Evolutionary conservation across 2,329 filamentous ascomycete species (phyloP), one percentile per base, ranked within the genome.

Genomic region (Pseudonectria foliicola): DNA sequence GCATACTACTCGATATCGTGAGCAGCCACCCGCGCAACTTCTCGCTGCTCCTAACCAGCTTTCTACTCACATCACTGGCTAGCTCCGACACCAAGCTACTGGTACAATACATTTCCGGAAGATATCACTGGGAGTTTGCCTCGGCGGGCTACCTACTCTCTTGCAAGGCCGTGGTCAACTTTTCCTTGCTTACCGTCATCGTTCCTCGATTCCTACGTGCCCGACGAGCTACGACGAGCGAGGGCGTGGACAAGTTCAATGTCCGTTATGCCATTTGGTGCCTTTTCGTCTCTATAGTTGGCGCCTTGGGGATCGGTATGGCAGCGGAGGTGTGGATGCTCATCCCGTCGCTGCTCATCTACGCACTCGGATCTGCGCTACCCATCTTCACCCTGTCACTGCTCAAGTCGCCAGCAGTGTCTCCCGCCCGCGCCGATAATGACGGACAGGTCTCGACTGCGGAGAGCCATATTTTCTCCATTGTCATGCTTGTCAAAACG

Each of bases 401-500:
- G 31, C 56, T 71, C 16, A 68, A 67, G 33, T 69, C 68, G 6
- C 59, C 62, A 0, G 53, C 55, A 2, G 52, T 71, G 12, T 56
- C 42, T 12, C 35, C 44, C 10, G 29, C 25, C 1, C 35, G 42
- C 7, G 15, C 16, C 2, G 32, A 36, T 4, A 25, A 34, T 26
- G 23, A 13, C 6, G 4, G 13, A 7, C 29, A 38, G 13, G 25
- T 26, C 35, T 37, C 27, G 1, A 55, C 61, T 11, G 46, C 57
- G 0, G 62, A 67, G 18, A 57, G 56, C 4, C 65, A 66, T 21
- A 54, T 70, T 2, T 71, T 71, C 37, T 67, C 68, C 3, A 61
- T 71, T n/a, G 66, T 69, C 11, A 71, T 71, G 67, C 56, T 72
- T 44, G 57, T 68, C 2, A 68, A 68, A 50, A 69, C 67, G 0